phyloP scores from a whole-genome alignment of 306 rosid species.

The Corylus heterophylla region DNA sequence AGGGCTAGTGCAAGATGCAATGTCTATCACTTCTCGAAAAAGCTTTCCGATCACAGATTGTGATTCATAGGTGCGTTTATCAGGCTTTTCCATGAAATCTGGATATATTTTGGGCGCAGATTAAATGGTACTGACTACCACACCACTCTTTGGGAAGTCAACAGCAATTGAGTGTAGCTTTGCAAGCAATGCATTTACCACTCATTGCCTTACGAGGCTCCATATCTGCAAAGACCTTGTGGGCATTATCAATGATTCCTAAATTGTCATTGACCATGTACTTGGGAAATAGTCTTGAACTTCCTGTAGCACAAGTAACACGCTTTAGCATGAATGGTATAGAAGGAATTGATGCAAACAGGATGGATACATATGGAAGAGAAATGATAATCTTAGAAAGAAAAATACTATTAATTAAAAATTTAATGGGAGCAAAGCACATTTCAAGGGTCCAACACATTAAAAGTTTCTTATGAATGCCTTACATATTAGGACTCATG shows the following conservation, averaged over 20 bases:
- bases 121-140: constrained; percentile 26
- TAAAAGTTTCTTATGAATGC: too few relatives aligned
- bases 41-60: constrained; percentile 42
- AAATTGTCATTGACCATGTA: constrained; percentile 61
- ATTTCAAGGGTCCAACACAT: too few relatives aligned
- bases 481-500: too few relatives aligned
- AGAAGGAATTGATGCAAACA: neutral
- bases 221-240: constrained; percentile 37
- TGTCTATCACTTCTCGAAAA: constrained; percentile 34
- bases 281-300: constrained; percentile 62
- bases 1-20: neutral
- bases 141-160: constrained; percentile 46
- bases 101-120: constrained; percentile 25
- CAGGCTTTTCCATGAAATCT: constrained; percentile 49
- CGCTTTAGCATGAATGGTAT: neutral
- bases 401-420: too few relatives aligned
- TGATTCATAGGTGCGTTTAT: constrained; percentile 29
- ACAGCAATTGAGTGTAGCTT: constrained; percentile 40
- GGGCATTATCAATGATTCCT: constrained; percentile 70
- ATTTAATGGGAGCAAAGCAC: too few relatives aligned
- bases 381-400: neutral
- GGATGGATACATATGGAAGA: neutral
- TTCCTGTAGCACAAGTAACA: neutral
- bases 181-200: constrained; percentile 30
- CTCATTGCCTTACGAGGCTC: constrained; percentile 32